Evolutionary conservation across 495 filamentous ascomycete species (phyloP).

Genomic region (Neurospora sp.): DNA sequence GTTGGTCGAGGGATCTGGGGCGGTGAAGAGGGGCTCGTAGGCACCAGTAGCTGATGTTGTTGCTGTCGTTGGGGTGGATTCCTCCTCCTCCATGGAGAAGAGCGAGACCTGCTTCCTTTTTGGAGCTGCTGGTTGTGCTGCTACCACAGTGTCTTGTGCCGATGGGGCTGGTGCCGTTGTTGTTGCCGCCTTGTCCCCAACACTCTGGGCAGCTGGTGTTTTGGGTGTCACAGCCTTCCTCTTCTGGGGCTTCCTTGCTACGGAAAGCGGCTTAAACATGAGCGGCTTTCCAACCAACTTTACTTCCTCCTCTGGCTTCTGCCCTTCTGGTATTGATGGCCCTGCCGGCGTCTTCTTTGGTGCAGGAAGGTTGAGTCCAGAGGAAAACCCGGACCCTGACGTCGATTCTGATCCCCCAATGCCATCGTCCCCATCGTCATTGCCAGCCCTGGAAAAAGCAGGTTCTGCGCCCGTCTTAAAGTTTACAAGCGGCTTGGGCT

Average conservation of each 20-base stretch:
- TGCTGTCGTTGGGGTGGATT: not conserved
- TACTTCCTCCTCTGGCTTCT: conserved; percentile 46
- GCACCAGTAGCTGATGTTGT: conserved; percentile 11
- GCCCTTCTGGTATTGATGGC: conserved; percentile 33
- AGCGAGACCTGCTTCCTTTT: conserved; percentile 33
- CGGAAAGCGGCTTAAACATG: conserved; percentile 83
- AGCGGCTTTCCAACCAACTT: conserved; percentile 66
- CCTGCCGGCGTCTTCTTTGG: conserved; percentile 17
- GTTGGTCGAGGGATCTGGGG: not conserved
- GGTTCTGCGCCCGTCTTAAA: conserved; percentile 72
- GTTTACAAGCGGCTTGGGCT: conserved; percentile 44
- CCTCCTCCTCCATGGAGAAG: conserved; percentile 34
- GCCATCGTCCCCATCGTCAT: conserved; percentile 16
- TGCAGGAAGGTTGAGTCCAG: conserved; percentile 17
- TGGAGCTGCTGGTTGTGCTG: conserved; percentile 13
- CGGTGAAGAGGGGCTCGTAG: conserved; percentile 36
- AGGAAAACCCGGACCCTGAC: not conserved
- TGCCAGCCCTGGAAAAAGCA: conserved; percentile 57
- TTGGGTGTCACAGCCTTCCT: conserved; percentile 10
- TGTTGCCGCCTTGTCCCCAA: not conserved
- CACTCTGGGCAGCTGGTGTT: not conserved
- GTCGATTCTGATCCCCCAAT: conserved; percentile 6
- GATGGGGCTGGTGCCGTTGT: not conserved
- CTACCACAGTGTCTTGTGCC: not conserved
- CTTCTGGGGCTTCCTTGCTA: conserved; percentile 44